Evolutionary conservation across 345 rosid genomes (phyloP).

Genomic region (Toxicodendron radicans): DNA sequence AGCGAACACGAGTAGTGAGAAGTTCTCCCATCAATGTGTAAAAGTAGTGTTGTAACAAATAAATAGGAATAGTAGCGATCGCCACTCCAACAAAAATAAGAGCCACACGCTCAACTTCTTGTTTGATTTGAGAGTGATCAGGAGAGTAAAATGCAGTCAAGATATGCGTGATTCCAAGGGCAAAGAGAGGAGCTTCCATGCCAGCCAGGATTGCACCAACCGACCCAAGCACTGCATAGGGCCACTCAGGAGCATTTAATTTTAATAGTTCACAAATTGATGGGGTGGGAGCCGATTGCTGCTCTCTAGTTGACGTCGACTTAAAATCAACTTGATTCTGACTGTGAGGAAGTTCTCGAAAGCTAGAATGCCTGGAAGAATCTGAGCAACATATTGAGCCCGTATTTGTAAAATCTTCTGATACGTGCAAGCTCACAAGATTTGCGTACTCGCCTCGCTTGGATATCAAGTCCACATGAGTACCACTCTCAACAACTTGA

Average conservation of each 20-base stretch:
- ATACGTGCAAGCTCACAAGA: constrained; percentile 55
- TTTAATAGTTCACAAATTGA: constrained; percentile 63
- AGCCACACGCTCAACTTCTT: constrained; percentile 44
- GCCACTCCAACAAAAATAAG: constrained; percentile 54
- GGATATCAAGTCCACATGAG: constrained; percentile 57
- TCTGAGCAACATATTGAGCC: constrained; percentile 34
- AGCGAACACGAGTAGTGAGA: constrained; percentile 72
- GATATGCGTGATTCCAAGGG: constrained; percentile 65
- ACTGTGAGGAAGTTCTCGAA: constrained; percentile 31
- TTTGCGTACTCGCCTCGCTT: constrained; percentile 66
- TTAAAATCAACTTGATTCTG: constrained; percentile 14
- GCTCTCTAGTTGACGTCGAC: constrained; percentile 5
- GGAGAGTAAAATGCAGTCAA: constrained; percentile 66
- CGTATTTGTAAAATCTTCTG: constrained; percentile 33
- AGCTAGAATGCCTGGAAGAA: constrained; percentile 43
- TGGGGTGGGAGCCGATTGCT: constrained; percentile 18
- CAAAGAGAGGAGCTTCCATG: constrained; percentile 67
- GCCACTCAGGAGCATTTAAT: constrained; percentile 85
- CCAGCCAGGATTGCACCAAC: constrained; percentile 80
- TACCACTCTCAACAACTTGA: constrained; percentile 68
- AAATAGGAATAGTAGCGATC: constrained; percentile 52
- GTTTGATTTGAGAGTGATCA: constrained; percentile 37
- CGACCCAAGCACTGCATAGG: constrained; percentile 74
- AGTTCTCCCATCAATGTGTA: constrained; percentile 85
- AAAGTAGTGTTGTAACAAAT: constrained; percentile 74